Conservation (phyloP, 2,329 filamentous ascomycete species). For the Curvularia sp. region DNA sequence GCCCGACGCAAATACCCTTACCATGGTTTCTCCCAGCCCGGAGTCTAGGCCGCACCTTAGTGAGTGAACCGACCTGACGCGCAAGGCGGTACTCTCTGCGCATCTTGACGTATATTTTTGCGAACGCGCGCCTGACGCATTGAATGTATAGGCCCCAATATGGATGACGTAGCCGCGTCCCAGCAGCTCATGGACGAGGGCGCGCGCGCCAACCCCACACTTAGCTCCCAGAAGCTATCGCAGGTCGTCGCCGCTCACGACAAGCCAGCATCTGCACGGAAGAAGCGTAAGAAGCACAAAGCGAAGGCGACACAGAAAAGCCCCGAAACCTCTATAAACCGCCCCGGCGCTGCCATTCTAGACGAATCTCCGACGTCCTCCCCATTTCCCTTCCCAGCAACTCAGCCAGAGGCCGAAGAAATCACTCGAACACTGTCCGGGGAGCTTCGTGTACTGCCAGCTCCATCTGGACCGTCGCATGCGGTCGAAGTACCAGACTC, state of each 20-base stretch:
- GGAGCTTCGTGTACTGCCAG: background rate
- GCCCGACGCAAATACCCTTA: slow-evolving; percentile 2
- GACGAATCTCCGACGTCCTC: slow-evolving; percentile 5
- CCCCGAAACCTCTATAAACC: background rate
- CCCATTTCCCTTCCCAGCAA: slow-evolving; percentile 15
- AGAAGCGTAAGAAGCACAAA: slow-evolving; percentile 8
- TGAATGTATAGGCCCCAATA: slow-evolving; percentile 20
- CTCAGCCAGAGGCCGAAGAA: slow-evolving; percentile 4
- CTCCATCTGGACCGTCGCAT: background rate
- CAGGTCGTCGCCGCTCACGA: background rate
- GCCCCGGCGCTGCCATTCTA: background rate
- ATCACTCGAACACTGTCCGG: background rate
- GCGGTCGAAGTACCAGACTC: slow-evolving; percentile 26
- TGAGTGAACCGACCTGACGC: slow-evolving; percentile 19
- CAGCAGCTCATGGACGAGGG: slow-evolving; percentile 30
- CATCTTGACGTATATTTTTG: background rate
- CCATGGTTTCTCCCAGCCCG: slow-evolving; percentile 16
- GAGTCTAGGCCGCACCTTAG: slow-evolving; percentile 22
- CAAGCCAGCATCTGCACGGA: background rate
- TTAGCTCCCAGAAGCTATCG: background rate
- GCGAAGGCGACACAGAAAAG: background rate
- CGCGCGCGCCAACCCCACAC: slow-evolving; percentile 10
- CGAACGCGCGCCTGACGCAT: slow-evolving; percentile 19
- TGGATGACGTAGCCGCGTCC: slow-evolving; percentile 31
- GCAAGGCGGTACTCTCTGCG: background rate